Evolutionary conservation across 148 eudicot species (phyloP).

Genomic region (Hydrangea macrophylla): DNA sequence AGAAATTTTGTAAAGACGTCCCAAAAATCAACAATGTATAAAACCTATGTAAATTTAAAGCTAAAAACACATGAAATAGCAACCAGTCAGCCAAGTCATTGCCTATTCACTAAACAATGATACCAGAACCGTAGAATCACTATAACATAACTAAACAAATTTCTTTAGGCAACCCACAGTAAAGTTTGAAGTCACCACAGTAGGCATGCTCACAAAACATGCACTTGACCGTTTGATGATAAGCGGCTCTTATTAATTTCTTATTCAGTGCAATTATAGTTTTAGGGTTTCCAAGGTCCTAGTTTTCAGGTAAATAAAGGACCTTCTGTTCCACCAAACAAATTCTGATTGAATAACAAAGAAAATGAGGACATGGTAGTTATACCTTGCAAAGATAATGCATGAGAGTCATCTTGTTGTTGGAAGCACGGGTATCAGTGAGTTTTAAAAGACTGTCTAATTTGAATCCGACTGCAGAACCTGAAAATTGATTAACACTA

Average conservation of each 20-base stretch:
- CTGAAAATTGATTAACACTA: conserved; percentile 24
- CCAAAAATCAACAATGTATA: not conserved
- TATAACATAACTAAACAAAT: too few species aligned
- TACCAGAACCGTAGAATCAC: not conserved
- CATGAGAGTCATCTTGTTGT: conserved; percentile 91
- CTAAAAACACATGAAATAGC: not conserved
- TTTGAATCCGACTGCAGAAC: conserved; percentile 87
- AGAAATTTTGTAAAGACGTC: not conserved
- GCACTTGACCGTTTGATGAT: not conserved
- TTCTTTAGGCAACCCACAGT: not conserved
- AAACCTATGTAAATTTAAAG: not conserved
- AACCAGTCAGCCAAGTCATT: not conserved
- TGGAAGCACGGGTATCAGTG: conserved; percentile 90
- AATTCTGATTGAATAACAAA: not conserved
- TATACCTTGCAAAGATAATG: conserved; percentile 94
- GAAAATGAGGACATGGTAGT: conserved; percentile 2
- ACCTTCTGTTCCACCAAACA: not conserved
- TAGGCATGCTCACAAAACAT: not conserved
- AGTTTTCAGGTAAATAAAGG: not conserved
- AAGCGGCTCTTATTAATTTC: not conserved
- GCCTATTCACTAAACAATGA: not conserved
- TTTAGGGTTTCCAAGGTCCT: not conserved
- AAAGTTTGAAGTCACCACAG: not conserved
- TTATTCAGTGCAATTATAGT: not conserved
- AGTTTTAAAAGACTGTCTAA: conserved; percentile 92